Evolutionary conservation across 2,329 filamentous ascomycete genomes (phyloP), one percentile per base, ranked within the genome.

Genomic region (Ceratocystiopsis minuta): DNA sequence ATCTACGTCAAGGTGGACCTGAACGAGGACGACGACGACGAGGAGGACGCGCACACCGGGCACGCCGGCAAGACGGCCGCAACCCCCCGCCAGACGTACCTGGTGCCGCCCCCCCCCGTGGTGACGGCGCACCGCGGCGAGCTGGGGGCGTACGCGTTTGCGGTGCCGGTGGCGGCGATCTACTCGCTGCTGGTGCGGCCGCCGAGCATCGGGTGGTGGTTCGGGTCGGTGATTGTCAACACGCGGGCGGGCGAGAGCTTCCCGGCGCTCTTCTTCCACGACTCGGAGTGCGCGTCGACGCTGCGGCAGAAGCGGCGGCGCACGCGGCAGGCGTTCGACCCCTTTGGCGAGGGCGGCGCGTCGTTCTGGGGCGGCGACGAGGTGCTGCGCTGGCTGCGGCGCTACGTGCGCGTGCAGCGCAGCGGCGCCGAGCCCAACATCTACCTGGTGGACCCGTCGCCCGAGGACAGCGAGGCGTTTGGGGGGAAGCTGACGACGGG

Each of bases 341-440:
- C 87, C 0, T 95, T 95, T 57, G 78, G 80, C 15, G 82, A 85
- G 47, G 71, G 71, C 48, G 88, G 88, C 0, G 75, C 82, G 56
- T 79, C 94, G 67, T 96, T 95, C 55, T 98, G 92, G 90, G 92
- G 90, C 43, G 90, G 90, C 6, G 90, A 98, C 56, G 88, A 98
- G 61, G 81, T 96, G 1, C 58, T 98, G 38, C 71, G 85, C 43
- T 98, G 92, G 90, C 55, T 98, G 52, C 83, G 78, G 55, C 70
- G 78, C 55, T 95, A 94, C 58, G 74, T 90, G 7, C 70, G 68
- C 16, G 75, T 98, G 14, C 83, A 96, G 59, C 70, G 85, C 45
- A 92, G 85, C 33, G 75, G 70, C 1, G 84, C 83, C 1, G 92
- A 98, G 55, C 81, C 82, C 1, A 94, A 85, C 50, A 80, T 93